Evolutionary conservation across 139 green algal genomes (phyloP).

Genomic region (Chlorella sorokiniana): DNA sequence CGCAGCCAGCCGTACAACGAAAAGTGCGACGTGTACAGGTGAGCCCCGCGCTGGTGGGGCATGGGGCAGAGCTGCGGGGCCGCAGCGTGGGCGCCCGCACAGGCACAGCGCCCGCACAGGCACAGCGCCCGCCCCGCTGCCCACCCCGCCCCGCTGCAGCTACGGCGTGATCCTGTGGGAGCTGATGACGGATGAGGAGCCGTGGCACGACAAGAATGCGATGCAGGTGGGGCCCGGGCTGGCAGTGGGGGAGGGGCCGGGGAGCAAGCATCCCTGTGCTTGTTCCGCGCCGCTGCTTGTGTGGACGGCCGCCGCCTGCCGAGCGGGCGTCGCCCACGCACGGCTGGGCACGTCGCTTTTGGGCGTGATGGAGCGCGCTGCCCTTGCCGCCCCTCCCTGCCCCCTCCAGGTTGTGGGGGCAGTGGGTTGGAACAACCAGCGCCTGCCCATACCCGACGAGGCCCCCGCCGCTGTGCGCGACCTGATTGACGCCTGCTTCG

Average conservation of each 20-base stretch:
- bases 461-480: constrained; percentile 56
- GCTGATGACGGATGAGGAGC: constrained; percentile 80
- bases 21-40: constrained; percentile 85
- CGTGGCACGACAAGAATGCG: constrained; percentile 83
- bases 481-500: constrained; percentile 77
- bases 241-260: background rate
- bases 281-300: background rate
- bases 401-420: constrained; percentile 79
- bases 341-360: too few relatives aligned
- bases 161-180: constrained; percentile 92
- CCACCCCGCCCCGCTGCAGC: background rate
- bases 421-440: constrained; percentile 80
- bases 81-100: too few relatives aligned
- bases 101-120: too few relatives aligned
- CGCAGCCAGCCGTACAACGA: constrained; percentile 66
- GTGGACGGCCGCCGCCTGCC: too few relatives aligned
- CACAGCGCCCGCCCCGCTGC: too few relatives aligned
- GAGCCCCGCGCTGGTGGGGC: too few relatives aligned
- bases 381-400: background rate
- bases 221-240: constrained; percentile 63
- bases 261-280: background rate
- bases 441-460: constrained; percentile 73
- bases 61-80: too few relatives aligned
- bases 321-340: too few relatives aligned
- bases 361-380: background rate